Percentiles rank a stretch among this genome's conserved stretches.
Evolutionary conservation across 768 basidiomycete genomes (phyloP).

Genomic region (Psilocybe cyanescens): DNA sequence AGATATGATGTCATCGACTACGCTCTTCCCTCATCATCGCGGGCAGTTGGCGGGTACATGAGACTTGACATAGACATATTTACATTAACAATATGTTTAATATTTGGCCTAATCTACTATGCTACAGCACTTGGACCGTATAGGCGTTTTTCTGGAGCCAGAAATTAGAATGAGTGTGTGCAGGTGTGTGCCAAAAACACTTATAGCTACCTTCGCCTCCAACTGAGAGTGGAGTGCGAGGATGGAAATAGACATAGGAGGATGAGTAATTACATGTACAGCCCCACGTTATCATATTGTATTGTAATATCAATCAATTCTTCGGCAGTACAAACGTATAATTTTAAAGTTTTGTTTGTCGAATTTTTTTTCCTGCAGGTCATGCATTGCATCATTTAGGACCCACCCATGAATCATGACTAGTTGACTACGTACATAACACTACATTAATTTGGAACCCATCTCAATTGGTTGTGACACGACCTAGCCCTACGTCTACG

Average conservation of each 20-base stretch:
- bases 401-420: neutral
- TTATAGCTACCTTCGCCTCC: neutral
- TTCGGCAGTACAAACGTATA: neutral
- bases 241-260: neutral
- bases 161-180: too few species aligned
- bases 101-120: too few species aligned
- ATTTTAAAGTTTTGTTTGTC: too few species aligned
- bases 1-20: constrained; percentile 11
- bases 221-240: neutral
- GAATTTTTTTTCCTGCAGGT: constrained; percentile 2
- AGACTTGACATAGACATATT: neutral
- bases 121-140: too few species aligned
- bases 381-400: constrained; percentile 24
- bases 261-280: too few species aligned
- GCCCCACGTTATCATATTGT: too few species aligned
- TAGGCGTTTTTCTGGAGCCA: too few species aligned
- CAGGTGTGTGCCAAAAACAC: neutral
- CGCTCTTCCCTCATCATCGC: constrained; percentile 9
- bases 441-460: neutral
- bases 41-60: neutral
- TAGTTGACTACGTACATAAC: neutral
- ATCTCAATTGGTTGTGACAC: too few species aligned
- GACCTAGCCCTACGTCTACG: too few species aligned
- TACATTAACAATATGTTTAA: neutral
- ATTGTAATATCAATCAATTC: too few species aligned